Evolutionary conservation across 2,329 filamentous ascomycete species (phyloP).

Genomic region (Podosphaera leucotricha): DNA sequence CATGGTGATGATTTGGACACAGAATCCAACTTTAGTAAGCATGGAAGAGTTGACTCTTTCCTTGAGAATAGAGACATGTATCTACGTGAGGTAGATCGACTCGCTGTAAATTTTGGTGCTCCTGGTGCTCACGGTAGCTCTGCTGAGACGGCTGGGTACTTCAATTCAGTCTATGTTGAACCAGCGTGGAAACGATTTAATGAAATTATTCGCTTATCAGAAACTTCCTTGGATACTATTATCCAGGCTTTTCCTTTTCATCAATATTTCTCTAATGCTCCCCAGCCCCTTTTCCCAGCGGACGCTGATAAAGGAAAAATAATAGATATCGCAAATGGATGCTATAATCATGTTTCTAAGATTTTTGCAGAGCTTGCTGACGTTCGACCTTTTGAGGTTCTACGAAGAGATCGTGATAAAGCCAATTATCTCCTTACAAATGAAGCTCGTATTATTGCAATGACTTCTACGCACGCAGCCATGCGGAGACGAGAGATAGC

Average conservation of each 20-base stretch:
- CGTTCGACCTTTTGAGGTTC: slow-evolving; percentile 82
- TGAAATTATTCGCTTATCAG: slow-evolving; percentile 33
- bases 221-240: slow-evolving; percentile 35
- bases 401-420: slow-evolving; percentile 73
- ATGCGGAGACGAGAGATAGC: slow-evolving; percentile 85
- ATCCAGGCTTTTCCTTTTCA: slow-evolving; percentile 67
- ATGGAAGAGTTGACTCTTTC: slow-evolving; percentile 86
- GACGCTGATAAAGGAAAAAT: slow-evolving; percentile 40
- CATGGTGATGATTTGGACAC: slow-evolving; percentile 86
- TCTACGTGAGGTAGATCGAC: slow-evolving; percentile 60
- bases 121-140: slow-evolving; percentile 90
- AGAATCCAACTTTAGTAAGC: slow-evolving; percentile 74
- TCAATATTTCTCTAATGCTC: slow-evolving; percentile 64
- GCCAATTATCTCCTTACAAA: slow-evolving; percentile 88
- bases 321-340: slow-evolving; percentile 58
- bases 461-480: slow-evolving; percentile 95
- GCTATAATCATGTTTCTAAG: slow-evolving; percentile 67
- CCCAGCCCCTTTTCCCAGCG: slow-evolving; percentile 59
- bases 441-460: slow-evolving; percentile 91
- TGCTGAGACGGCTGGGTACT: slow-evolving; percentile 91
- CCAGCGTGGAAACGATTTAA: slow-evolving; percentile 76
- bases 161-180: slow-evolving; percentile 74
- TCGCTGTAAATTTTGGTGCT: slow-evolving; percentile 65
- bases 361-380: slow-evolving; percentile 86
- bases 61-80: slow-evolving; percentile 64